Conservation (phyloP, 768 basidiomycete species). For the Kwoniella heveanensis region DNA sequence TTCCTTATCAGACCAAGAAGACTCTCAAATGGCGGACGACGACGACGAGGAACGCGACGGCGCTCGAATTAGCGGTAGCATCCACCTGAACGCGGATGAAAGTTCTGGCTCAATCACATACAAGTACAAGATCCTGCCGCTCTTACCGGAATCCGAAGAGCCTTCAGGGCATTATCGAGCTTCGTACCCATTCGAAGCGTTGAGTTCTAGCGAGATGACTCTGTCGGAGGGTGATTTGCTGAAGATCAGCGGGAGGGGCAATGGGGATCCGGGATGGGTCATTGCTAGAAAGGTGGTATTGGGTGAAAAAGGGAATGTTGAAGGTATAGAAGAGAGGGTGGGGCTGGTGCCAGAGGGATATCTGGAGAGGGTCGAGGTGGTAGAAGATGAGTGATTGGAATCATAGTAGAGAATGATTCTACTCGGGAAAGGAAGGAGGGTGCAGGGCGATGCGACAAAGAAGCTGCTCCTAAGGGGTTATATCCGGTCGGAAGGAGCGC, state of each 20-base stretch:
- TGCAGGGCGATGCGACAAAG: too few species aligned
- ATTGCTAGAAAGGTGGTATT: slow-evolving; percentile 29
- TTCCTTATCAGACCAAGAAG: background rate
- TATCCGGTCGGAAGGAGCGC: too few species aligned
- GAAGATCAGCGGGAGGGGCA: slow-evolving; percentile 44
- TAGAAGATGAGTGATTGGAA: slow-evolving; percentile 8
- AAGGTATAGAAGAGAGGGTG: slow-evolving; percentile 14
- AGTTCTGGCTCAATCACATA: slow-evolving; percentile 5
- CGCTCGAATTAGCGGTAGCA: background rate
- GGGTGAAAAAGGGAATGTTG: slow-evolving; percentile 10
- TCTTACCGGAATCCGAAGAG: slow-evolving; percentile 18
- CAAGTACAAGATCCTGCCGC: slow-evolving; percentile 12
- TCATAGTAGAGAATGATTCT: too few species aligned
- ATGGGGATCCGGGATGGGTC: slow-evolving; percentile 49
- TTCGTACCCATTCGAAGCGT: slow-evolving; percentile 40
- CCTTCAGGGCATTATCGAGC: slow-evolving; percentile 42
- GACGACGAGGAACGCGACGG: background rate
- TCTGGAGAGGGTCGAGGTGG: slow-evolving; percentile 25
- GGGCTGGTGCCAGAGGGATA: slow-evolving; percentile 39
- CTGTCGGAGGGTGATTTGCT: slow-evolving; percentile 46
- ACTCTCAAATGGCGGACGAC: background rate
- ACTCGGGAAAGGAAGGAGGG: too few species aligned
- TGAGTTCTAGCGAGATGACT: slow-evolving; percentile 42
- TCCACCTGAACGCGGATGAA: slow-evolving; percentile 1
- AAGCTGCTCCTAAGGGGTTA: too few species aligned